phyloP scores from a whole-genome alignment of 2,329 filamentous ascomycete genomes.

The Aspergillus novoparasiticus region DNA sequence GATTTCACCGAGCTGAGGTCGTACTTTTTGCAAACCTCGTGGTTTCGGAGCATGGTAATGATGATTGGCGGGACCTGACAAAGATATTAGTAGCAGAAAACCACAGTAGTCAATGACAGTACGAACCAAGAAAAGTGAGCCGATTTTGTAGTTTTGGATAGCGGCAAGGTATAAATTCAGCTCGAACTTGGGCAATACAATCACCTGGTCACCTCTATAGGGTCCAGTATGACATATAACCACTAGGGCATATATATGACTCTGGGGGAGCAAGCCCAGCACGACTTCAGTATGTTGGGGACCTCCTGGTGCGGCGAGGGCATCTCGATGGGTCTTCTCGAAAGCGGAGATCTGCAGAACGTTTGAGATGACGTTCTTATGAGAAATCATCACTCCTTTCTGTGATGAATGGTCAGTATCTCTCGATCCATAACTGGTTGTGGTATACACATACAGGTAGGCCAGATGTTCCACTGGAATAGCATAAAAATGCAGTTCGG shows the following conservation, averaged over 20 bases:
- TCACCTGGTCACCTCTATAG: constrained; percentile 72
- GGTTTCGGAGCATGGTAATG: constrained; percentile 71
- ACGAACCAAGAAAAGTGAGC: constrained; percentile 64
- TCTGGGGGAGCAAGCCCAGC: constrained; percentile 75
- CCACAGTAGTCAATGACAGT: background rate
- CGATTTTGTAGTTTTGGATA: constrained; percentile 71
- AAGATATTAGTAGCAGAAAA: background rate
- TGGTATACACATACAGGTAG: constrained; percentile 60
- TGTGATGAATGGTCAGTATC: constrained; percentile 33
- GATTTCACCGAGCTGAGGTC: constrained; percentile 68
- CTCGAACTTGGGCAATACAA: constrained; percentile 75
- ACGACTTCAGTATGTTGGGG: constrained; percentile 57
- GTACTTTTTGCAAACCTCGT: constrained; percentile 63
- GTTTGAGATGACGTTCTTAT: constrained; percentile 78
- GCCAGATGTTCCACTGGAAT: constrained; percentile 78
- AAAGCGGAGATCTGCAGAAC: constrained; percentile 63
- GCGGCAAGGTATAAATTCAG: constrained; percentile 64
- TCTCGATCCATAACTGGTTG: background rate
- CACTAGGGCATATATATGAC: constrained; percentile 79
- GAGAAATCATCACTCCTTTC: constrained; percentile 85
- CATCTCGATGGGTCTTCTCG: constrained; percentile 45
- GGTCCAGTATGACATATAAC: constrained; percentile 67
- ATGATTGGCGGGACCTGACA: constrained; percentile 75
- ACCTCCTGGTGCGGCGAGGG: constrained; percentile 35
- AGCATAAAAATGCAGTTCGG: constrained; percentile 75